Evolutionary conservation across 129 eudicot genomes (phyloP).

Genomic region (Helichrysum umbraculigerum): DNA sequence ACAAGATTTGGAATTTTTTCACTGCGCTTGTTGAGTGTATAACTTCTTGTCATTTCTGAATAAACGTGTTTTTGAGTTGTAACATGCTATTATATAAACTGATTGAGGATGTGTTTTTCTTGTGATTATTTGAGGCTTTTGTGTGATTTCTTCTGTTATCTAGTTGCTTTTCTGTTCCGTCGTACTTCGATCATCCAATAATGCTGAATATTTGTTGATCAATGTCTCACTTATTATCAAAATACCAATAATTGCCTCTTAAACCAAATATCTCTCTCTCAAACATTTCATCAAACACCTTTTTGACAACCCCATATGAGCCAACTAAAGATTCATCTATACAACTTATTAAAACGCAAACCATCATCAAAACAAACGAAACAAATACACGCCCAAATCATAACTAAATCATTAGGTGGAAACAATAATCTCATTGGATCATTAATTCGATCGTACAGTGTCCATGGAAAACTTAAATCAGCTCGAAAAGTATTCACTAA

Average conservation of each 20-base stretch:
- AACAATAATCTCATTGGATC: slow-evolving; percentile 35
- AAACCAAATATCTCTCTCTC: not conserved
- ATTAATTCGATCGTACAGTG: slow-evolving; percentile 40
- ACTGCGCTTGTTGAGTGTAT: slow-evolving; percentile 36
- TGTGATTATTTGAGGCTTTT: slow-evolving; percentile 40
- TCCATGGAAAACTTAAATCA: slow-evolving; percentile 22
- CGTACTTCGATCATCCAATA: not conserved
- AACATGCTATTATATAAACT: slow-evolving; percentile 22
- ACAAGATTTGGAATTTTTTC: slow-evolving; percentile 25
- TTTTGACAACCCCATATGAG: slow-evolving; percentile 22
- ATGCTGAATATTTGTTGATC: too few species aligned
- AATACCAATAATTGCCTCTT: not conserved
- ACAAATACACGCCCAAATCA: slow-evolving; percentile 41
- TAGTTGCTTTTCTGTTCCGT: not conserved
- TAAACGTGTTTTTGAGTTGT: slow-evolving; percentile 31
- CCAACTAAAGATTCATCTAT: slow-evolving; percentile 31
- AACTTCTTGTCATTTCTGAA: slow-evolving; percentile 20
- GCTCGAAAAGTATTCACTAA: slow-evolving; percentile 28
- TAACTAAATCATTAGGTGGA: slow-evolving; percentile 22
- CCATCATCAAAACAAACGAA: slow-evolving; percentile 33
- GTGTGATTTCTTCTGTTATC: slow-evolving; percentile 20
- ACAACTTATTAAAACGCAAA: slow-evolving; percentile 27
- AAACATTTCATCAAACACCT: slow-evolving; percentile 38
- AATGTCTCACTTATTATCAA: not conserved
- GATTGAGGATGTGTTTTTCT: slow-evolving; percentile 36